Base-by-base conservation (phyloP, 768 basidiomycete species). In the Boletellus ananas region DNA sequence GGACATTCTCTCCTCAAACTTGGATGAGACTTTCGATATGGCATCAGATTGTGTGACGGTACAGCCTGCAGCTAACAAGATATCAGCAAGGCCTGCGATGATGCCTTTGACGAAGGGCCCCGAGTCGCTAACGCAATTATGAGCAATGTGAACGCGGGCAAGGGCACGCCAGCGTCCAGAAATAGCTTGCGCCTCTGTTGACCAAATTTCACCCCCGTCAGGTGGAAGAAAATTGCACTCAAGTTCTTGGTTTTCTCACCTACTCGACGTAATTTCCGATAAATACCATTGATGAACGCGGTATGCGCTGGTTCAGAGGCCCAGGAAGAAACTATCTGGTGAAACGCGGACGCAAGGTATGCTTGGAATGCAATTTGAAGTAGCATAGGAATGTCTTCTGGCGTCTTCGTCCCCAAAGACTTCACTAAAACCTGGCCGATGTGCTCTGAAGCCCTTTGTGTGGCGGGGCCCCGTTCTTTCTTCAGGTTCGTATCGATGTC, bases 161-260 rank as follows among this genome's bases (percentile, higher is more conserved):
- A 54, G 47, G 9, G 43, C 20, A 35, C 55, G 55, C 55, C 56
- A 57, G 8, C 39, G 55, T 27, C 49, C 56, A 23, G 49, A 52
- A 13, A 52, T 29, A 8, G 55, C 55, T 43, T 57, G 56, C 3
- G 55, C 43, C 11, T 57, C 56, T 57, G 16, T 55, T 29, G 8
- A 31, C 2, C 31, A 7, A 10, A 13, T 51, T 33, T 33, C 1
- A 12, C 9, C 12, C 5, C 34, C 25, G 34, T 55, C 33, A 55
- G 47, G 29, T 17, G 6, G 18, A 20, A 39, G 1, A 27, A n/a
- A 12, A 36, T 3, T n/a, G 1, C 20, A 14, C 34, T 16, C 4
- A 14, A 16, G 3, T 1, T 25, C 12, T 1, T 29, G 11, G 29
- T 18, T n/a, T 20, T 12, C 51, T 52, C 27, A 55, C 54, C 54